These are phyloP conservation scores for Leccinum fibrillosum DNA, from an alignment of 768 basidiomycete genomes.

Conservation along the genomic window DNA sequence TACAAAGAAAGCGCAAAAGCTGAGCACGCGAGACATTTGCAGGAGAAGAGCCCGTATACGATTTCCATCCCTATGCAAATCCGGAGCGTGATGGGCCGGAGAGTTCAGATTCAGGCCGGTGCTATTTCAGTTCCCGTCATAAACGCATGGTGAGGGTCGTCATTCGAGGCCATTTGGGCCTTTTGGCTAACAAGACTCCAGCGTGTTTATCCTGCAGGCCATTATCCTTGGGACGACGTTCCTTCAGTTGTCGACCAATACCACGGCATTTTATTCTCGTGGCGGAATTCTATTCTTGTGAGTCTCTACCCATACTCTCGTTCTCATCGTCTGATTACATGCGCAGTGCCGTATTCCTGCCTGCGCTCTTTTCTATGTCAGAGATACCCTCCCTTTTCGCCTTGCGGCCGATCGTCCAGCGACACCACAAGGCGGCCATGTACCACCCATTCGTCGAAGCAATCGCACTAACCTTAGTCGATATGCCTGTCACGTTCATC, in stretches of 20 bases:
- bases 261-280: constrained; percentile 45
- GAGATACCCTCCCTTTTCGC: constrained; percentile 50
- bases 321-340: background rate
- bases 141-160: constrained; percentile 15
- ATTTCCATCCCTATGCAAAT: constrained; percentile 41
- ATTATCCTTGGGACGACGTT: constrained; percentile 42
- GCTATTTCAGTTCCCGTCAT: constrained; percentile 36
- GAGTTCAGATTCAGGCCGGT: constrained; percentile 44
- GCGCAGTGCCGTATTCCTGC: constrained; percentile 53
- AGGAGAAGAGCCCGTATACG: constrained; percentile 41
- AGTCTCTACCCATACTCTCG: constrained; percentile 13
- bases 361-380: constrained; percentile 57
- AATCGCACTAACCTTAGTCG: constrained; percentile 45
- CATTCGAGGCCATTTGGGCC: background rate
- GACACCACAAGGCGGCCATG: constrained; percentile 45
- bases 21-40: constrained; percentile 50
- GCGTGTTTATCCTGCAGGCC: constrained; percentile 37
- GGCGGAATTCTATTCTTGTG: constrained; percentile 85
- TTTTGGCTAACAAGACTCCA: constrained; percentile 15
- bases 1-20: constrained; percentile 49
- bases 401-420: constrained; percentile 42
- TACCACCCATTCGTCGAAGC: constrained; percentile 49
- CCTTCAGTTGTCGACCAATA: constrained; percentile 39
- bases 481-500: constrained; percentile 41
- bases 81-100: constrained; percentile 43